Evolutionary conservation across 768 basidiomycete genomes (phyloP), one percentile per base, ranked within the genome.

Genomic region (Pleurotus tuoliensis): DNA sequence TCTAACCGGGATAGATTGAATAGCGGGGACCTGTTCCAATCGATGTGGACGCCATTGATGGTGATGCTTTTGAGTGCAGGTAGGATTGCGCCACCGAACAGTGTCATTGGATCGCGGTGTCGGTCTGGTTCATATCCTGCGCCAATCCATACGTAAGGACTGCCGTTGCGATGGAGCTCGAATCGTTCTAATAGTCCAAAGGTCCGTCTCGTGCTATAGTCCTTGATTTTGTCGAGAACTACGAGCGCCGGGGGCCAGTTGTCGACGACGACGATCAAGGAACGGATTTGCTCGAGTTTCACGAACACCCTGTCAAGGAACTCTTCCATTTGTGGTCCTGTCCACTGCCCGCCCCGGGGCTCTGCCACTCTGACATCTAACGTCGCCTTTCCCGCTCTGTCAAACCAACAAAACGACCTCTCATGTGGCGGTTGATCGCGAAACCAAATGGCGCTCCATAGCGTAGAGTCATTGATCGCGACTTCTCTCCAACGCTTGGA

Each of bases 361-460:
- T 80, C 85, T 63, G 79, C 76, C 62, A 90, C 79, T 30, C 84
- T 80, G n/a, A 90, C 61, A 56, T 88, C 86, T 59, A 90, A 62
- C 2, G 80, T 71, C 2, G 82, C 72, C 2, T 73, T 65, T 1
- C 81, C 80, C 2, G 86, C 79, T 52, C 88, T 75, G 16, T 81
- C 72, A 56, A 89, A 71, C 76, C 82, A 88, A 46, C 76, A 70
- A 55, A 78, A 70, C 5, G 86, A 81, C 30, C 80, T 78, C 13
- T 74, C 66, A 60, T 79, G 83, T 12, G 77, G 72, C 47, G 80
- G 73, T 12, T 62, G 55, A 41, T 85, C 82, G 48, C 75, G 74
- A 64, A 88, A 86, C 80, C 80, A 85, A 56, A 90, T 75, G 15
- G 82, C 80, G 61, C 79, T 86, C 86, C 86, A 87, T 27, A 87